These are phyloP conservation scores for Flammula alnicola DNA, from an alignment of 1,284 basidiomycete genomes.

Conservation along the genomic window DNA sequence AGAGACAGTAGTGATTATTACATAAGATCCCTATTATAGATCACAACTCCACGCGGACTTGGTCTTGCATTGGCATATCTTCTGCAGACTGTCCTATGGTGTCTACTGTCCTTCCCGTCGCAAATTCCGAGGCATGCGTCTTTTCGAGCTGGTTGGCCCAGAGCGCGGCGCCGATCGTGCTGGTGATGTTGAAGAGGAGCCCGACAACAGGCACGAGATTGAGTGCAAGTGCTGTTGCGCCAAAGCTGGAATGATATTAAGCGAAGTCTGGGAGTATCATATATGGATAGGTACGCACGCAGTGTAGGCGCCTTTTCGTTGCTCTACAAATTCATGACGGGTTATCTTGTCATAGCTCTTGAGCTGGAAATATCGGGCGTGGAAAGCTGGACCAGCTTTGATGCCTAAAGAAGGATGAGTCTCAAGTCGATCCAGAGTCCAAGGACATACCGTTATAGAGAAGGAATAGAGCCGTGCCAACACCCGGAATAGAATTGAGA, in stretches of 20 bases:
- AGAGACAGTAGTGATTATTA: neutral
- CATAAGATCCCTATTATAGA: neutral
- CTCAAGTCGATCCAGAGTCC: neutral
- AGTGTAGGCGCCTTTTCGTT: slow-evolving; percentile 46
- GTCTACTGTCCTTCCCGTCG: slow-evolving; percentile 21
- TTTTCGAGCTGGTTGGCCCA: slow-evolving; percentile 71
- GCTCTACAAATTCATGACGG: slow-evolving; percentile 57
- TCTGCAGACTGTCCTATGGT: slow-evolving; percentile 16
- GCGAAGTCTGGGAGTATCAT: neutral
- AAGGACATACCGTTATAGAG: slow-evolving; percentile 48
- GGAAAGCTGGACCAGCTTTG: slow-evolving; percentile 63
- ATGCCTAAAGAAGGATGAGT: slow-evolving; percentile 32
- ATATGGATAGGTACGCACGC: slow-evolving; percentile 39
- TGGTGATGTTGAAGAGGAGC: slow-evolving; percentile 47
- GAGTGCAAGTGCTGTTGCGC: slow-evolving; percentile 60
- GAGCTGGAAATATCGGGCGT: slow-evolving; percentile 72
- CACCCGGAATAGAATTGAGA: slow-evolving; percentile 67
- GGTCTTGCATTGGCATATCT: slow-evolving; percentile 15
- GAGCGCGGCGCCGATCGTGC: slow-evolving; percentile 70
- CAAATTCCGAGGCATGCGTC: slow-evolving; percentile 13
- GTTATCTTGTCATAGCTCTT: slow-evolving; percentile 56
- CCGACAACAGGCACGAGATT: slow-evolving; percentile 64
- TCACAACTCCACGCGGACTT: slow-evolving; percentile 17
- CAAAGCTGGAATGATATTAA: slow-evolving; percentile 51
- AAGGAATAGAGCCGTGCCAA: slow-evolving; percentile 70